Evolutionary conservation across 2,329 filamentous ascomycete species (phyloP).

Genomic region (Colletotrichum noveboracense): DNA sequence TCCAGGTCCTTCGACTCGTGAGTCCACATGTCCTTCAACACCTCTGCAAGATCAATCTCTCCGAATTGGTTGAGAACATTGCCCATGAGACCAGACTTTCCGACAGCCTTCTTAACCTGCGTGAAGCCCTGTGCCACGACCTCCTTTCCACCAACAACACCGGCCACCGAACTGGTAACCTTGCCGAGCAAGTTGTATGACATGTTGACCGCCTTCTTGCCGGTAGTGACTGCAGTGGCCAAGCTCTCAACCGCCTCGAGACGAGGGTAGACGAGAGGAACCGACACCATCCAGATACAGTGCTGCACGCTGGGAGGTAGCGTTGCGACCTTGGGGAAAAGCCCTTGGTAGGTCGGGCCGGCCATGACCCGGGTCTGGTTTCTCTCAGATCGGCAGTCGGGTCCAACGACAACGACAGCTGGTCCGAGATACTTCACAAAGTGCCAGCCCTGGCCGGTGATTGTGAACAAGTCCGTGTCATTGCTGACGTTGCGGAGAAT

Average conservation of each 20-base stretch:
- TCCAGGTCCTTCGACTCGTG: constrained; percentile 98
- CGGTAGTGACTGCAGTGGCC: constrained; percentile 88
- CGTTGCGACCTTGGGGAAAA: constrained; percentile 94
- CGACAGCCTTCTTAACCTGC: constrained; percentile 94
- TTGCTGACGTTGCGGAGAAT: constrained; percentile 88
- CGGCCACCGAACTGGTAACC: constrained; percentile 92
- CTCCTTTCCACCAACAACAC: constrained; percentile 93
- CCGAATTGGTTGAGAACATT: constrained; percentile 95
- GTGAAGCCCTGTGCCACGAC: constrained; percentile 92
- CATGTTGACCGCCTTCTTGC: constrained; percentile 95
- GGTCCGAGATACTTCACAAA: constrained; percentile 97
- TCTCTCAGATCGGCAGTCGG: constrained; percentile 90
- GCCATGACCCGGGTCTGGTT: constrained; percentile 92
- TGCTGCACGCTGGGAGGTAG: constrained; percentile 94
- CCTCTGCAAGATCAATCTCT: constrained; percentile 92
- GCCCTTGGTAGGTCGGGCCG: constrained; percentile 93
- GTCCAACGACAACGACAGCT: constrained; percentile 85
- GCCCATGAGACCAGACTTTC: constrained; percentile 95
- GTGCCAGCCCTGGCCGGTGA: constrained; percentile 98
- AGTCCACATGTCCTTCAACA: constrained; percentile 96
- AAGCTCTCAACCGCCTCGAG: constrained; percentile 91
- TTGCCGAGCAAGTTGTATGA: constrained; percentile 97
- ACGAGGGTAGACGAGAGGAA: constrained; percentile 89
- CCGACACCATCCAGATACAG: constrained; percentile 94
- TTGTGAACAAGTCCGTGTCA: constrained; percentile 92